A percentile compares a stretch with the other conserved stretches of the same genome.
phyloP scores from a whole-genome alignment of 495 filamentous ascomycete species.

The Penicillium waksmanii region DNA sequence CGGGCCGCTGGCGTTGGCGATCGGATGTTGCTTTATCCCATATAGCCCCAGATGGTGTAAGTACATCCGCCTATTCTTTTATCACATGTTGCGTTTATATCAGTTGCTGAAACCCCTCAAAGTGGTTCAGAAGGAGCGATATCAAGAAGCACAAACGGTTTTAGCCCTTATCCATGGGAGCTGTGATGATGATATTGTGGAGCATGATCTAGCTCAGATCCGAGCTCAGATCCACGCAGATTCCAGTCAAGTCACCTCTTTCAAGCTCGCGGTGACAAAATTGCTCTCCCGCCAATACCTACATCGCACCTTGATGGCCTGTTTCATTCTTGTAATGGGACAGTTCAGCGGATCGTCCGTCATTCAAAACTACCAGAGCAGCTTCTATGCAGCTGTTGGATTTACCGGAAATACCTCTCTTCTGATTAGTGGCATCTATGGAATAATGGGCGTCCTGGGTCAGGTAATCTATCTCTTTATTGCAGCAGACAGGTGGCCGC shows the following conservation, averaged over 20 bases:
- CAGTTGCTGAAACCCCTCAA: background rate
- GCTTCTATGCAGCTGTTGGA: slow-evolving; percentile 22
- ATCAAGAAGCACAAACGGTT: slow-evolving; percentile 6
- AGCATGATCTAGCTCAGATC: slow-evolving; percentile 21
- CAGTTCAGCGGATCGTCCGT: slow-evolving; percentile 27
- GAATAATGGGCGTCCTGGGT: slow-evolving; percentile 26
- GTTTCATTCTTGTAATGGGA: slow-evolving; percentile 25
- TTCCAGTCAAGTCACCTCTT: background rate
- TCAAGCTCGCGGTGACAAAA: background rate
- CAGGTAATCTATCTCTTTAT: slow-evolving; percentile 26
- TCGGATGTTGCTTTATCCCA: slow-evolving; percentile 25
- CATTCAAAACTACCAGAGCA: slow-evolving; percentile 27
- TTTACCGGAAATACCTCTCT: slow-evolving; percentile 26
- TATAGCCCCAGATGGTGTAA: slow-evolving; percentile 26
- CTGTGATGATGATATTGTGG: slow-evolving; percentile 11
- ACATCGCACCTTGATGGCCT: slow-evolving; percentile 14
- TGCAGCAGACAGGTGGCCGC: slow-evolving; percentile 23
- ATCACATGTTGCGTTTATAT: background rate
- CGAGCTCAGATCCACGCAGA: slow-evolving; percentile 17
- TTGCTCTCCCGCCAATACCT: background rate
- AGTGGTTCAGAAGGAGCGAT: background rate
- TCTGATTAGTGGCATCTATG: slow-evolving; percentile 26
- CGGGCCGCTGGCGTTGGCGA: slow-evolving; percentile 25
- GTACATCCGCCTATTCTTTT: background rate
- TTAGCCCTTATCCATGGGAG: slow-evolving; percentile 11